Percentiles rank a stretch among this genome's conserved stretches.
Conservation (phyloP, 129 eudicot genomes). For the Glebionis coronaria region DNA sequence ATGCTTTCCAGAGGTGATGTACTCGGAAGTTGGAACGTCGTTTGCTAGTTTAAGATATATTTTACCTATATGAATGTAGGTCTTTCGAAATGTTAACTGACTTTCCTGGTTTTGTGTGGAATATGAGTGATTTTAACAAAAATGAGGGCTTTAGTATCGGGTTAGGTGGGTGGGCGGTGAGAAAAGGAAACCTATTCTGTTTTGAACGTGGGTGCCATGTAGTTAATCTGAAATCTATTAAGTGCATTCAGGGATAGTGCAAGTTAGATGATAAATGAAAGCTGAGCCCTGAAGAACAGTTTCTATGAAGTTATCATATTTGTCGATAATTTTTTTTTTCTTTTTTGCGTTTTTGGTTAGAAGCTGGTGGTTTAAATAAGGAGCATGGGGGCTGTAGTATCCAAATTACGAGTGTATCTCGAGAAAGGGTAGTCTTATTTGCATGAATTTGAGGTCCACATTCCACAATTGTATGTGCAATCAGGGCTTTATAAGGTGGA, state of each 20-base stretch:
- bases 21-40: slow-evolving; percentile 4
- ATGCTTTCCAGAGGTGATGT: not conserved
- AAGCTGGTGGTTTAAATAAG: not conserved
- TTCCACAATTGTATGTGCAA: slow-evolving; percentile 2
- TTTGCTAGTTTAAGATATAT: not conserved
- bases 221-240: slow-evolving; percentile 6
- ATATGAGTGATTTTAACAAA: slow-evolving; percentile 8
- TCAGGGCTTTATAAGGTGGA: slow-evolving; percentile 8
- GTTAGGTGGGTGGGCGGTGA: not conserved
- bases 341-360: not conserved
- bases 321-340: not conserved
- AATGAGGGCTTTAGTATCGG: slow-evolving; percentile 21
- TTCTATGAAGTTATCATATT: too few species aligned
- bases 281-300: too few species aligned
- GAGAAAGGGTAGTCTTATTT: not conserved
- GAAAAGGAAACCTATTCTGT: not conserved
- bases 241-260: slow-evolving; percentile 12
- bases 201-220: not conserved
- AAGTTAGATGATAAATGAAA: too few species aligned
- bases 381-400: slow-evolving; percentile 1
- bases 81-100: slow-evolving; percentile 1
- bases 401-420: not conserved
- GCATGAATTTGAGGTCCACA: slow-evolving; percentile 6
- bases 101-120: slow-evolving; percentile 7
- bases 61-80: not conserved